A percentile compares a stretch with the other conserved stretches of the same genome.
phyloP scores from a whole-genome alignment of 805 yeast species.

The Lipomyces orientalis region DNA sequence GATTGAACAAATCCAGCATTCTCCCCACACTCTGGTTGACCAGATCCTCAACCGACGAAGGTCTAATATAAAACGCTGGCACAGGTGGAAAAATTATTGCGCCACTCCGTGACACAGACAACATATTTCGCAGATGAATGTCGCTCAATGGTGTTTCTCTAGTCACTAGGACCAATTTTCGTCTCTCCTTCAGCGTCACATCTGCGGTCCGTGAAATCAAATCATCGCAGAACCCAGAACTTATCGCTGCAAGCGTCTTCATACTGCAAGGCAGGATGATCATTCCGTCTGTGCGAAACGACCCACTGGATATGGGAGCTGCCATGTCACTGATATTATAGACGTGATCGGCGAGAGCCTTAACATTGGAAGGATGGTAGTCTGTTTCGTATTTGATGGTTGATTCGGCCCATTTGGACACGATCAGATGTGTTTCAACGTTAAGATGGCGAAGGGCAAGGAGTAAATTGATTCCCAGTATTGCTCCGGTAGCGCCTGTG shows the following conservation, averaged over 20 bases:
- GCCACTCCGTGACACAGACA: conserved; percentile 2
- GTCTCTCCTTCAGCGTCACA: background rate
- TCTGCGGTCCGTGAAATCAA: conserved; percentile 1
- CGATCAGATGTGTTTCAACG: background rate
- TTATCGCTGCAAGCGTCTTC: background rate
- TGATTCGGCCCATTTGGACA: conserved; percentile 1
- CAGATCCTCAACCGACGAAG: conserved; percentile 2
- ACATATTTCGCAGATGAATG: background rate
- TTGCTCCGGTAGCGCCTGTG: conserved; percentile 1
- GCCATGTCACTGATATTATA: background rate
- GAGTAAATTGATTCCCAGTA: conserved; percentile 1
- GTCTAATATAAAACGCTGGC: background rate
- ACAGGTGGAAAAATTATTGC: background rate
- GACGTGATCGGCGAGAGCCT: background rate
- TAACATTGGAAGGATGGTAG: background rate
- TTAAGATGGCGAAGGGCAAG: background rate
- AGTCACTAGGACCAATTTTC: background rate
- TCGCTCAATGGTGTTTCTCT: conserved; percentile 1
- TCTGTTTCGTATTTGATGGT: background rate
- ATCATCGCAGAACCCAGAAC: background rate
- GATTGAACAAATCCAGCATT: conserved; percentile 1
- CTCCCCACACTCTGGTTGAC: background rate
- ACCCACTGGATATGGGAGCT: background rate
- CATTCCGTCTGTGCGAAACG: background rate
- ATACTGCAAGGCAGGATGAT: background rate